A percentile compares a stretch with the other conserved stretches of the same genome.
Evolutionary conservation across 2,329 filamentous ascomycete species (phyloP).

Genomic region (Scedosporium apiospermum): DNA sequence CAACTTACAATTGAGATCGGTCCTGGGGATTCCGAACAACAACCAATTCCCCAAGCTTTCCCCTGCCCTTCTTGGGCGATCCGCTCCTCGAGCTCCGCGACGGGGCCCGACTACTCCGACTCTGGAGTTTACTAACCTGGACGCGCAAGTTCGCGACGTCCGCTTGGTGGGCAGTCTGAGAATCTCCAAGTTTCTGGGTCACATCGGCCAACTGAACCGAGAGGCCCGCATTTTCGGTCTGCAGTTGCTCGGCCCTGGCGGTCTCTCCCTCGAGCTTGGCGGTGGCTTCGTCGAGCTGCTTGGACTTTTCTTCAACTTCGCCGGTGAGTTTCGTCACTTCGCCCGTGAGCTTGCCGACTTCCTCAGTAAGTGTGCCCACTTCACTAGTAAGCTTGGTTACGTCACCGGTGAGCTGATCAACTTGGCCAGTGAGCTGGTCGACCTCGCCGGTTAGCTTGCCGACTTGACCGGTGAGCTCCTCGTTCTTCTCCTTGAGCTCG

Average conservation of each 20-base stretch:
- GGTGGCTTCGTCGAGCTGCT: not conserved
- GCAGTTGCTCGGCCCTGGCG: not conserved
- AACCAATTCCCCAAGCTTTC: constrained; percentile 1
- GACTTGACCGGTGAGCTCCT: not conserved
- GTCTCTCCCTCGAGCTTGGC: constrained; percentile 1
- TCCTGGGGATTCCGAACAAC: constrained; percentile 6
- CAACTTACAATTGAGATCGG: not conserved
- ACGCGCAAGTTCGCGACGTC: not conserved
- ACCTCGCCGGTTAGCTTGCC: not conserved
- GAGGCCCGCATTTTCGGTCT: not conserved
- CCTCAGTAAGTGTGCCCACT: not conserved
- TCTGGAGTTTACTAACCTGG: constrained; percentile 3
- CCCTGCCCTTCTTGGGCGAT: constrained; percentile 3
- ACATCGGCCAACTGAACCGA: not conserved
- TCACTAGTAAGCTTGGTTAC: not conserved
- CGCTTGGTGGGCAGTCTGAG: not conserved
- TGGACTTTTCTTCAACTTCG: not conserved
- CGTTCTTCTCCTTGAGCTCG: constrained; percentile 4
- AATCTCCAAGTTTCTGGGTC: not conserved
- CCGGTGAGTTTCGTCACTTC: not conserved
- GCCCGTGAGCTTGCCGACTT: constrained; percentile 1
- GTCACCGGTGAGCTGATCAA: not conserved
- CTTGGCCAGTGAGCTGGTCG: not conserved
- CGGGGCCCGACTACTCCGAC: not conserved
- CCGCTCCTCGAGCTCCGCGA: not conserved